Conservation (phyloP, 306 rosid species). For the Astragalus glycyphyllos region DNA sequence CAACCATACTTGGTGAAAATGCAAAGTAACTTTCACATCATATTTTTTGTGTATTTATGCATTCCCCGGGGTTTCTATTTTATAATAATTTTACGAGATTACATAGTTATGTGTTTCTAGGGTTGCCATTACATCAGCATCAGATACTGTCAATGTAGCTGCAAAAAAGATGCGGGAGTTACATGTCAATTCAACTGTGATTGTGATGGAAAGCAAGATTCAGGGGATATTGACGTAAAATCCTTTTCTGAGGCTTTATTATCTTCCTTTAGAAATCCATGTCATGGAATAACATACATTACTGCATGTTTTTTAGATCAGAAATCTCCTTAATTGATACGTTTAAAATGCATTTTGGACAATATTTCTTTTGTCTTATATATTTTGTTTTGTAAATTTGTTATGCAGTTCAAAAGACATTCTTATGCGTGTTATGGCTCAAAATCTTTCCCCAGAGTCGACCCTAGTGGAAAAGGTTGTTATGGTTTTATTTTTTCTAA, state of each 20-base stretch:
- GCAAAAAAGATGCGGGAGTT: constrained; percentile 89
- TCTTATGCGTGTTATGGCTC: constrained; percentile 92
- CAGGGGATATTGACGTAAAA: constrained; percentile 89
- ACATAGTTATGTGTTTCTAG: constrained; percentile 65
- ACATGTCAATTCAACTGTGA: constrained; percentile 74
- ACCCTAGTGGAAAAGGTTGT: constrained; percentile 79
- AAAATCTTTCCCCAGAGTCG: constrained; percentile 79
- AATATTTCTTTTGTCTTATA: constrained; percentile 30
- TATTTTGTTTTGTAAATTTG: constrained; percentile 37
- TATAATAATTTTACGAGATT: constrained; percentile 53
- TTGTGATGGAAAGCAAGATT: constrained; percentile 70
- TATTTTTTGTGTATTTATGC: constrained; percentile 38
- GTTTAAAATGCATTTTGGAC: constrained; percentile 26
- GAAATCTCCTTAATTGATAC: constrained; percentile 30
- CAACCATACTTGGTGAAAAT: constrained; percentile 76
- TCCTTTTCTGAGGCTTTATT: constrained; percentile 37
- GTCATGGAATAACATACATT: constrained; percentile 30
- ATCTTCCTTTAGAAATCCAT: constrained; percentile 15
- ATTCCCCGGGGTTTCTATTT: constrained; percentile 30
- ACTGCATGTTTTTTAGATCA: constrained; percentile 17
- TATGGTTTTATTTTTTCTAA: constrained; percentile 36
- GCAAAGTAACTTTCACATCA: constrained; percentile 60
- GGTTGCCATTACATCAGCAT: constrained; percentile 80
- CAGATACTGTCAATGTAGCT: constrained; percentile 83
- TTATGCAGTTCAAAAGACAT: constrained; percentile 89